Percentiles rank a stretch among this genome's conserved stretches.
Conservation (phyloP, 345 rosid species). For the Pistacia integerrima region DNA sequence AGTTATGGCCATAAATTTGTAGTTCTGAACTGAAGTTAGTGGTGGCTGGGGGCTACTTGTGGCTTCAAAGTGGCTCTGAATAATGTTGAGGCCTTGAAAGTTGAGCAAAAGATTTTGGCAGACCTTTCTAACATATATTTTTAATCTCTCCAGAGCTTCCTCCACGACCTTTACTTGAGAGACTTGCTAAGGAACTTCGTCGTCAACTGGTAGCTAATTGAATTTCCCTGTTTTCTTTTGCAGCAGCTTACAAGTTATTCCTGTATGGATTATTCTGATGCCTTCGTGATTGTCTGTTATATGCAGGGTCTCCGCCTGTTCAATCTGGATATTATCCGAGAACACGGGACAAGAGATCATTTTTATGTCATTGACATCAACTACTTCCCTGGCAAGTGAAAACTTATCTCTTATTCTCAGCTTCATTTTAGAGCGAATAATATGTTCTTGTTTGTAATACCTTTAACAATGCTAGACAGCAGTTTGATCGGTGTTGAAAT, state of each 20-base stretch:
- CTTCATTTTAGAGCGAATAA: neutral
- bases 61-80: neutral
- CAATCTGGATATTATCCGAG: slow-evolving; percentile 79
- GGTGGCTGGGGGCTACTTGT: neutral
- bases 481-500: neutral
- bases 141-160: slow-evolving; percentile 66
- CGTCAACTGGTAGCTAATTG: slow-evolving; percentile 50
- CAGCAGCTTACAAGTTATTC: neutral
- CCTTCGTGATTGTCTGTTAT: slow-evolving; percentile 1
- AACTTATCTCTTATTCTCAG: neutral
- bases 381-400: slow-evolving; percentile 73
- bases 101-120: neutral
- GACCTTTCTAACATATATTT: slow-evolving; percentile 12
- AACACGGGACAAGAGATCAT: slow-evolving; percentile 66
- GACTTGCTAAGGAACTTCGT: slow-evolving; percentile 76
- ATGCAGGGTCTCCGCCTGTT: slow-evolving; percentile 71
- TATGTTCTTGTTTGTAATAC: neutral
- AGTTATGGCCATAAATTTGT: neutral
- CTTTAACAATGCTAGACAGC: neutral
- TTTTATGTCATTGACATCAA: slow-evolving; percentile 81
- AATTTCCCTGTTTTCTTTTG: neutral
- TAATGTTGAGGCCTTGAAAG: neutral
- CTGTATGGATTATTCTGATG: neutral
- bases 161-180: slow-evolving; percentile 72
- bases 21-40: slow-evolving; percentile 12